Evolutionary conservation across 768 basidiomycete species (phyloP).

Genomic region (Sistotremastrum niveocremeum): DNA sequence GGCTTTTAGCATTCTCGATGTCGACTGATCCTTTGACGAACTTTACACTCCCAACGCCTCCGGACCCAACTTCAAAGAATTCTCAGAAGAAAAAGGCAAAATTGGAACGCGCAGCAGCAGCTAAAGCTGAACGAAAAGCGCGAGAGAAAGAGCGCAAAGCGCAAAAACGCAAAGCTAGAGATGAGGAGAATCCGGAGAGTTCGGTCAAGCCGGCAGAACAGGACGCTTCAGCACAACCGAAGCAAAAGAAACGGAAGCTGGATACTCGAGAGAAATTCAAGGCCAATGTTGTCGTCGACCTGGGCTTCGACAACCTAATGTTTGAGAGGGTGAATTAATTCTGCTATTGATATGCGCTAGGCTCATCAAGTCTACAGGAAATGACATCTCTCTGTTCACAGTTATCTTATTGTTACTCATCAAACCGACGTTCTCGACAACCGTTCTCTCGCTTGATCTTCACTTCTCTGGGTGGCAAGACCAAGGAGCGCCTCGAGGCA

Average conservation of each 20-base stretch:
- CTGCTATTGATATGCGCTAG: neutral
- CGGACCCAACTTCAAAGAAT: constrained; percentile 51
- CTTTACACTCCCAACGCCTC: neutral
- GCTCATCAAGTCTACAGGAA: constrained; percentile 41
- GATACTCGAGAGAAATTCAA: constrained; percentile 27
- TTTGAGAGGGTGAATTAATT: constrained; percentile 61
- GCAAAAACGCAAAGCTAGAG: constrained; percentile 52
- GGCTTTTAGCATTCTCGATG: no score
- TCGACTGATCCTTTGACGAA: neutral
- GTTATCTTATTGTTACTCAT: constrained; percentile 81
- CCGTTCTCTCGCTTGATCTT: constrained; percentile 67
- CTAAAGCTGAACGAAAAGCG: constrained; percentile 62
- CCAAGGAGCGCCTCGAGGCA: constrained; percentile 47
- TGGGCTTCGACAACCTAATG: constrained; percentile 91
- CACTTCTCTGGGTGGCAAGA: constrained; percentile 68
- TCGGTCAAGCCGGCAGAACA: constrained; percentile 22
- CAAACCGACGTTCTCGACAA: constrained; percentile 57
- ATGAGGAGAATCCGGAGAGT: constrained; percentile 33
- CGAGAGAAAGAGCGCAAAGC: constrained; percentile 62
- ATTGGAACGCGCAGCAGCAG: constrained; percentile 46
- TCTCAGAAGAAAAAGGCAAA: constrained; percentile 67
- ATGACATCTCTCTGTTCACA: constrained; percentile 81
- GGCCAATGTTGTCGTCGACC: constrained; percentile 68
- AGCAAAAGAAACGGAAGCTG: constrained; percentile 24
- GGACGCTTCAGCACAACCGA: constrained; percentile 14